Evolutionary conservation across 371 early-diverging fungal genomes (phyloP).

Genomic region (Mortierella sp.): DNA sequence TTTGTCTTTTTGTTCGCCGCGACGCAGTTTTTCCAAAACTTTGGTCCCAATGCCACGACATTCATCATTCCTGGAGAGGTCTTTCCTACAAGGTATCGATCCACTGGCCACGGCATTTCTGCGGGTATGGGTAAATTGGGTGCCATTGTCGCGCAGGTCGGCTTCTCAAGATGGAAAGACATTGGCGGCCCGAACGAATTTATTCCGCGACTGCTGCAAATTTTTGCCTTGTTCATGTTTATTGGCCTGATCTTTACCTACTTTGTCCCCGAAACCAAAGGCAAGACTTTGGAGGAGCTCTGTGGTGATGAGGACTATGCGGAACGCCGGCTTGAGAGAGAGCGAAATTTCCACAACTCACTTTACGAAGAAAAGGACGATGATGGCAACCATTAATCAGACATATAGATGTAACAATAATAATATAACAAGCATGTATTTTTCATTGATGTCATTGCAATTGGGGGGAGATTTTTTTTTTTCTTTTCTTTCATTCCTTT

Average conservation of each 20-base stretch:
- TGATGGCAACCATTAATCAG: background rate
- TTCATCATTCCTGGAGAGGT: constrained; percentile 80
- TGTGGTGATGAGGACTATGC: constrained; percentile 53
- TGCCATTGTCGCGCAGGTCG: constrained; percentile 73
- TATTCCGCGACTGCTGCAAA: constrained; percentile 35
- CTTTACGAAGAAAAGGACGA: constrained; percentile 33
- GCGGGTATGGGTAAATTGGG: constrained; percentile 80
- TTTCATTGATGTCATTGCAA: background rate
- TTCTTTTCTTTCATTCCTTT: constrained; percentile 2
- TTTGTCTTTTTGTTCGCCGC: constrained; percentile 68
- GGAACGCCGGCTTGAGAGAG: constrained; percentile 18
- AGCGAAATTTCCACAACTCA: constrained; percentile 19
- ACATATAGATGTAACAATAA: background rate
- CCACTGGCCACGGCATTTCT: constrained; percentile 78
- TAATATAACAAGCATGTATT: background rate
- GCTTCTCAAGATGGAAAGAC: constrained; percentile 63
- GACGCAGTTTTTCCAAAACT: constrained; percentile 79
- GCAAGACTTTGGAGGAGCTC: constrained; percentile 68
- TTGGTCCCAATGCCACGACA: constrained; percentile 83
- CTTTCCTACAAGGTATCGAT: constrained; percentile 77
- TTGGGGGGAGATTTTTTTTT: background rate
- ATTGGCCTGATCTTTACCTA: constrained; percentile 56
- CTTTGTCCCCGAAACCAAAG: constrained; percentile 49
- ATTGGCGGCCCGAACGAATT: constrained; percentile 58
- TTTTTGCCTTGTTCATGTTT: constrained; percentile 64